phyloP scores from a whole-genome alignment of 108 stramenopile genomes.

The Discostella pseudostelligera region DNA sequence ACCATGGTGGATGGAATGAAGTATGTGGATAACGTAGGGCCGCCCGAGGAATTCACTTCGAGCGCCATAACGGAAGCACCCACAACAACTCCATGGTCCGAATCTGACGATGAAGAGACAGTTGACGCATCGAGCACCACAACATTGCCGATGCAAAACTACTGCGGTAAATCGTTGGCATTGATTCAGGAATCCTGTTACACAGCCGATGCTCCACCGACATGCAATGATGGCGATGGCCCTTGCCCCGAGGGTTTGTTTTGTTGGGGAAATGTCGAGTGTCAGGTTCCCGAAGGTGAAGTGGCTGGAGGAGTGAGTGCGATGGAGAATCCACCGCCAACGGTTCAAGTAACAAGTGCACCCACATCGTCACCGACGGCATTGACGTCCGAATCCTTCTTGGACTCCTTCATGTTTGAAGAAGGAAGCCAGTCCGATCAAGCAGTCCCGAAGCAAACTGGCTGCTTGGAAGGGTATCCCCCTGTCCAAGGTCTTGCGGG shows the following conservation, averaged over 20 bases:
- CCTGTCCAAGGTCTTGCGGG: constrained; percentile 15
- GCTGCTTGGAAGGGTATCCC: constrained; percentile 3
- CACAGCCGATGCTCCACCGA: not conserved
- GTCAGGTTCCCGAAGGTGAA: not conserved
- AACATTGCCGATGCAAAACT: constrained; percentile 1
- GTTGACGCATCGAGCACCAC: too few species aligned
- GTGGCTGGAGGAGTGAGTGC: not conserved
- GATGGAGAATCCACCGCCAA: not conserved
- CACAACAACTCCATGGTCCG: not conserved
- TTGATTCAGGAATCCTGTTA: constrained; percentile 4
- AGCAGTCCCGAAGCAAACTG: not conserved
- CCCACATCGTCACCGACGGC: not conserved
- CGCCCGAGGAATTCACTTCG: not conserved
- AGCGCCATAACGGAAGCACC: constrained; percentile 2
- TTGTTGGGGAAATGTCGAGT: constrained; percentile 17
- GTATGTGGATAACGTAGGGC: constrained; percentile 8
- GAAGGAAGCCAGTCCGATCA: not conserved
- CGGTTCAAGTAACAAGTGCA: not conserved
- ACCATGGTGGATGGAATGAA: constrained; percentile 7
- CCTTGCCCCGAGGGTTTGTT: constrained; percentile 5
- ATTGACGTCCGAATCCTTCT: constrained; percentile 4
- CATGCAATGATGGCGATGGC: constrained; percentile 12
- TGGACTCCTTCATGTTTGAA: constrained; percentile 1
- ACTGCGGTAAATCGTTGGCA: not conserved
- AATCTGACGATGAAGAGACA: too few species aligned